phyloP scores from a whole-genome alignment of 164 flowering plant genomes.

The Platanus orientalis region DNA sequence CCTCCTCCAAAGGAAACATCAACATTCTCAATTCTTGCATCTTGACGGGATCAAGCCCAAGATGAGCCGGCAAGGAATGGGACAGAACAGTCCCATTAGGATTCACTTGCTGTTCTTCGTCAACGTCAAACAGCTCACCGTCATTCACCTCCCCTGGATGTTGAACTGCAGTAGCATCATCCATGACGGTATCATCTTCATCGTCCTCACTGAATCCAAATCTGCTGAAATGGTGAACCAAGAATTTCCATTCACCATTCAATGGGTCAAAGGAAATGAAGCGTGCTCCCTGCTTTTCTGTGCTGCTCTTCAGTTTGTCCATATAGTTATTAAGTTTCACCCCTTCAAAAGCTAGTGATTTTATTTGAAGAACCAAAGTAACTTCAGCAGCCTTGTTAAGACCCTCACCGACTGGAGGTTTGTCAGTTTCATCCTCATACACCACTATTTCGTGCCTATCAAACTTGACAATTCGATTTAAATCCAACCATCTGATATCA shows the following conservation, averaged over 20 bases:
- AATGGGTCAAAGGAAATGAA: conserved; percentile 63
- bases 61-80: conserved; percentile 95
- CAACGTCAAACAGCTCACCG: conserved; percentile 39
- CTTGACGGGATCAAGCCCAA: conserved; percentile 87
- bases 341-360: conserved; percentile 12
- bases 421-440: conserved; percentile 67
- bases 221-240: conserved; percentile 87
- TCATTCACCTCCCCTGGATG: conserved; percentile 33
- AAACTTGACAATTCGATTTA: conserved; percentile 69
- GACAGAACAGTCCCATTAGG: conserved; percentile 42
- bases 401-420: conserved; percentile 81
- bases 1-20: conserved; percentile 73
- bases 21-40: conserved; percentile 86
- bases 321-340: conserved; percentile 20
- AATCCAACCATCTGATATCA: conserved; percentile 73
- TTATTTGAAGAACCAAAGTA: conserved; percentile 46
- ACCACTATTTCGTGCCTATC: conserved; percentile 62
- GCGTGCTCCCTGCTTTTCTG: conserved; percentile 71
- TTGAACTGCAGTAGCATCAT: conserved; percentile 41
- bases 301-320: conserved; percentile 38
- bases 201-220: conserved; percentile 88
- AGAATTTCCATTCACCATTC: conserved; percentile 77
- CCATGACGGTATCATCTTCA: conserved; percentile 76
- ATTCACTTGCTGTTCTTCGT: conserved; percentile 34
- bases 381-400: conserved; percentile 93